Evolutionary conservation across 2,329 filamentous ascomycete genomes (phyloP), one percentile per base, ranked within the genome.

Genomic region (Colletotrichum navitas): DNA sequence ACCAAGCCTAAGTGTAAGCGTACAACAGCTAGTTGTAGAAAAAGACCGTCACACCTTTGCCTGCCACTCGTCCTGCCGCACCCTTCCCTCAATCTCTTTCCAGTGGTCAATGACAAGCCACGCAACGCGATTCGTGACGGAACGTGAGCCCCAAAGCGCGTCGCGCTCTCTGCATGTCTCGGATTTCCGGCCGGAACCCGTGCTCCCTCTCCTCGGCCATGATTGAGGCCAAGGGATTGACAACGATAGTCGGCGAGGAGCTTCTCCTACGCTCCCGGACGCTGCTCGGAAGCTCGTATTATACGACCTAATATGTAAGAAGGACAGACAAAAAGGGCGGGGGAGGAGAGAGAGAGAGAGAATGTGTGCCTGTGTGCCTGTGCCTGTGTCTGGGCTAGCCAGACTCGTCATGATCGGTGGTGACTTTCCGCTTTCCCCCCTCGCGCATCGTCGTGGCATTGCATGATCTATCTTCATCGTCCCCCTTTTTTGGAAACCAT

Each of bases 141-240:
- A 34, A 52, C 60, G 16, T n/a, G 45, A 52, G 29, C 24, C 43
- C 43, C 43, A 5, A 26, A 24, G 43, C 21, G 32, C 24, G 29
- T 24, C 58, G 16, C 43, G 43, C 59, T 39, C 32, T 45, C 32
- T 52, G 45, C 47, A n/a, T 63, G 60, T 52, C 60, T 52, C 51
- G 18, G 16, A 21, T 32, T 24, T 11, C 34, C 34, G 39, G 26
- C 34, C 29, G 34, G 34, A 52, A 29, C 10, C 12, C 32, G 60
- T 29, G 39, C 34, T 11, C 34, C n/a, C 32, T 52, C n/a, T 32
- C 34, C 39, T 18, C 29, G 29, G 39, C 21, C 34, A 24, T 6
- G 21, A 26, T 41, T n/a, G 34, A n/a, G n/a, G 29, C 32, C 32
- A 47, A n/a, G 11, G 24, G 16, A 49, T 3, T 2, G 2, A 29